phyloP scores from a whole-genome alignment of 495 filamentous ascomycete genomes.

The Sordaria brevicollis region DNA sequence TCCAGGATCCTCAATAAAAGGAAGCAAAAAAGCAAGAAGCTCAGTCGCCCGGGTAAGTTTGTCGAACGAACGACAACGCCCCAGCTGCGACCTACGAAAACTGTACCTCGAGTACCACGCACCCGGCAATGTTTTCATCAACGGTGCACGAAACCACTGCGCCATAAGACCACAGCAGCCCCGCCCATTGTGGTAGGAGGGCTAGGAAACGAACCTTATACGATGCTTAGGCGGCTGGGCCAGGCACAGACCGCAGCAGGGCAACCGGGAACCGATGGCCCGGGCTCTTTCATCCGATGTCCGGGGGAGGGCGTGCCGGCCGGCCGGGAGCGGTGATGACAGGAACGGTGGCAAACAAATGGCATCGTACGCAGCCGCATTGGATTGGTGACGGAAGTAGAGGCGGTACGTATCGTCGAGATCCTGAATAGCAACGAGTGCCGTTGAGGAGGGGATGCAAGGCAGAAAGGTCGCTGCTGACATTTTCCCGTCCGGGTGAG shows the following conservation, averaged over 20 bases:
- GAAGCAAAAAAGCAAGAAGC: neutral
- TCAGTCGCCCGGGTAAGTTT: neutral
- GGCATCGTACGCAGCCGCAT: neutral
- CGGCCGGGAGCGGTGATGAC: neutral
- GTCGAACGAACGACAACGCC: neutral
- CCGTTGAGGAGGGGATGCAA: neutral
- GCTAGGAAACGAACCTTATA: neutral
- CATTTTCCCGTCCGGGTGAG: neutral
- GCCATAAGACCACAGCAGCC: neutral
- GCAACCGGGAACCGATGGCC: neutral
- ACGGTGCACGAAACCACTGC: neutral
- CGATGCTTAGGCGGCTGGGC: neutral
- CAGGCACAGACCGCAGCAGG: neutral
- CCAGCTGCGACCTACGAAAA: neutral
- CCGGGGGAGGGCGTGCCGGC: neutral
- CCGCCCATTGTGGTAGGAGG: neutral
- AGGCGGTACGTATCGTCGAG: neutral
- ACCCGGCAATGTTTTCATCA: neutral
- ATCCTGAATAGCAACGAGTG: neutral
- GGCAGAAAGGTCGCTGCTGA: neutral
- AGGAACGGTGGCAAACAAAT: neutral
- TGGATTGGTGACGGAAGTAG: neutral
- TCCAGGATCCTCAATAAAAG: neutral
- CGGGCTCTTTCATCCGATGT: neutral
- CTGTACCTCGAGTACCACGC: neutral